phyloP scores from a whole-genome alignment of 2,329 filamentous ascomycete species.

The Fusarium bulbicola region DNA sequence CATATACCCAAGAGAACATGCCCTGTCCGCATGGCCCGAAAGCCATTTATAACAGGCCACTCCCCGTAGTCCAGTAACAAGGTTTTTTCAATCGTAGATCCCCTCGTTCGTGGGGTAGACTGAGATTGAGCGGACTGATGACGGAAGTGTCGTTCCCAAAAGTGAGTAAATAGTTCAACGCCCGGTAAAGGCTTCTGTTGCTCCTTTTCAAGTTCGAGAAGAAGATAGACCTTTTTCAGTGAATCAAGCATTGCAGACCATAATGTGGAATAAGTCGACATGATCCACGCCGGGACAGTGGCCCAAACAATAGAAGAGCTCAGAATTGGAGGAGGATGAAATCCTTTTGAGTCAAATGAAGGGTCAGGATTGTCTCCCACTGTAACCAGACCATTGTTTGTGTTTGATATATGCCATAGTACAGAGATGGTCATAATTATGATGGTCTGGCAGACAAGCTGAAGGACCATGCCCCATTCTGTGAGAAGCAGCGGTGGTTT shows the following conservation, averaged over 20 bases:
- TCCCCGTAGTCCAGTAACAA: background rate
- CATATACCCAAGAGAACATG: background rate
- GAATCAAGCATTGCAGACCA: background rate
- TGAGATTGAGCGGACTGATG: background rate
- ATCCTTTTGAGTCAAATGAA: background rate
- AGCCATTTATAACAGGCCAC: background rate
- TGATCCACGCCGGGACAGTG: background rate
- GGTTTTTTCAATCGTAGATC: background rate
- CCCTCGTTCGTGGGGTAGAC: rapidly evolving
- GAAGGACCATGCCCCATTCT: background rate
- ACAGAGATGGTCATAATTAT: background rate
- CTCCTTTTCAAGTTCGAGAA: background rate
- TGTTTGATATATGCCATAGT: background rate
- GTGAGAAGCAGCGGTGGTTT: background rate
- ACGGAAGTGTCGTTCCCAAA: background rate
- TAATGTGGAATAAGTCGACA: background rate
- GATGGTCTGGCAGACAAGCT: background rate
- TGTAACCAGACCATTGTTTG: background rate
- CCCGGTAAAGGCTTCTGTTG: background rate
- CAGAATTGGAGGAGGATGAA: background rate
- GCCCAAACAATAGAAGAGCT: background rate
- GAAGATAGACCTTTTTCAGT: background rate
- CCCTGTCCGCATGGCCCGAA: background rate
- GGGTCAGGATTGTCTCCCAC: background rate
- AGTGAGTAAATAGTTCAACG: rapidly evolving